Evolutionary conservation across 495 filamentous ascomycete species (phyloP).

Genomic region (Articulospora tetracladia): DNA sequence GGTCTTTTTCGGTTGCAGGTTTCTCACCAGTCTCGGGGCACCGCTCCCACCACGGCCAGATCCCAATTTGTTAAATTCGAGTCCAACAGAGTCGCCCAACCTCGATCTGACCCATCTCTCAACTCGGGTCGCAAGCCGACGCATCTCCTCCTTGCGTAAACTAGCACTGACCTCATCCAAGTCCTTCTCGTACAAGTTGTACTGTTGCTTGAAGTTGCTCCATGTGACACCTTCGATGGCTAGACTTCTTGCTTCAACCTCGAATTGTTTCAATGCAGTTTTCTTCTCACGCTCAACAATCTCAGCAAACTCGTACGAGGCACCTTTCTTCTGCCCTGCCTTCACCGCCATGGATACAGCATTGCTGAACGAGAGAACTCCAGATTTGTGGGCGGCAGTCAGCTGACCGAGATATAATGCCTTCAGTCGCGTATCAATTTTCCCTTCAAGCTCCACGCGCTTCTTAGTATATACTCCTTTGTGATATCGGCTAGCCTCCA

Average conservation of each 20-base stretch:
- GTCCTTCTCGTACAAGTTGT: constrained; percentile 64
- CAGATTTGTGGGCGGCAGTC: constrained; percentile 79
- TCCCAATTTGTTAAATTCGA: constrained; percentile 93
- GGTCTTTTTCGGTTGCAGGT: constrained; percentile 62
- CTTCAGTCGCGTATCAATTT: constrained; percentile 83
- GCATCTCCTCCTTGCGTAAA: constrained; percentile 91
- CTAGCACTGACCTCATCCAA: constrained; percentile 79
- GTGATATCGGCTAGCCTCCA: constrained; percentile 88
- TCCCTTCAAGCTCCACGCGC: constrained; percentile 75
- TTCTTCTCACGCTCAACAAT: constrained; percentile 84
- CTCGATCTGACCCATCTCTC: constrained; percentile 90
- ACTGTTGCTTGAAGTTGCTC: constrained; percentile 63
- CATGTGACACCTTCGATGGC: constrained; percentile 74
- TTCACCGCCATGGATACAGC: constrained; percentile 76
- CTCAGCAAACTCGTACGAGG: constrained; percentile 87
- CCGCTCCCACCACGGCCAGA: constrained; percentile 77
- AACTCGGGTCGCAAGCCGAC: constrained; percentile 80
- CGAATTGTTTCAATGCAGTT: constrained; percentile 69
- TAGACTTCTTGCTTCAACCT: constrained; percentile 67
- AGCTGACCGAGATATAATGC: constrained; percentile 84
- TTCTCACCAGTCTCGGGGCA: constrained; percentile 67
- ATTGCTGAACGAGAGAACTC: constrained; percentile 83
- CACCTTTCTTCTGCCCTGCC: constrained; percentile 83
- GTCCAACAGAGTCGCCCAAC: constrained; percentile 78
- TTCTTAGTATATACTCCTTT: constrained; percentile 90